These are phyloP conservation scores for Luzula sylvatica DNA, from an alignment of 176 grass and related monocot species.

Conservation along the genomic window DNA sequence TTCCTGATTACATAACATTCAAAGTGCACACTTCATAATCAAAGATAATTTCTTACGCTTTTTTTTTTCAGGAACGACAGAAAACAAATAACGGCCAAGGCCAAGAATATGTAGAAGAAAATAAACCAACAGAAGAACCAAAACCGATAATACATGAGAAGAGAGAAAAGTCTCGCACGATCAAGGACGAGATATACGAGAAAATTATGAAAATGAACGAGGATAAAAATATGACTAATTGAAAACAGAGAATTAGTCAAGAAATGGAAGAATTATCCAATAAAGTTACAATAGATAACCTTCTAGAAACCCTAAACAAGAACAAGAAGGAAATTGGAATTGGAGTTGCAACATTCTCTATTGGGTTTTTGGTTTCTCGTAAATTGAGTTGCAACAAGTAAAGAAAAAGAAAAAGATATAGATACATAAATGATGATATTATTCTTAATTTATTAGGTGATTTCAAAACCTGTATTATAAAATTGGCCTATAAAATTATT, in stretches of 20 bases:
- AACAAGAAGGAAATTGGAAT: constrained; percentile 31
- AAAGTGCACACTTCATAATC: too few species aligned
- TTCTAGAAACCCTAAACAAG: constrained; percentile 19
- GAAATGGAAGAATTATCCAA: constrained; percentile 19
- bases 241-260: constrained; percentile 19
- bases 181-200: neutral
- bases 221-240: neutral
- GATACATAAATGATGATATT: neutral
- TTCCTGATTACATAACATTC: too few species aligned
- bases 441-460: too few species aligned
- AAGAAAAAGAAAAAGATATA: neutral
- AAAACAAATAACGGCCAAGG: neutral
- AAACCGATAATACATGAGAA: neutral
- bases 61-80: too few species aligned
- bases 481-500: too few species aligned
- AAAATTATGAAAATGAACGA: neutral
- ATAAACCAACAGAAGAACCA: too few species aligned
- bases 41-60: too few species aligned
- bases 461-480: neutral
- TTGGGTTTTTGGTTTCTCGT: constrained; percentile 31
- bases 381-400: constrained; percentile 26
- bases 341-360: constrained; percentile 30
- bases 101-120: neutral
- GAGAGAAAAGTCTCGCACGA: neutral
- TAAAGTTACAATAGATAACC: constrained; percentile 12